Evolutionary conservation across 345 rosid species (phyloP).

Genomic region (Barbarea vulgaris): DNA sequence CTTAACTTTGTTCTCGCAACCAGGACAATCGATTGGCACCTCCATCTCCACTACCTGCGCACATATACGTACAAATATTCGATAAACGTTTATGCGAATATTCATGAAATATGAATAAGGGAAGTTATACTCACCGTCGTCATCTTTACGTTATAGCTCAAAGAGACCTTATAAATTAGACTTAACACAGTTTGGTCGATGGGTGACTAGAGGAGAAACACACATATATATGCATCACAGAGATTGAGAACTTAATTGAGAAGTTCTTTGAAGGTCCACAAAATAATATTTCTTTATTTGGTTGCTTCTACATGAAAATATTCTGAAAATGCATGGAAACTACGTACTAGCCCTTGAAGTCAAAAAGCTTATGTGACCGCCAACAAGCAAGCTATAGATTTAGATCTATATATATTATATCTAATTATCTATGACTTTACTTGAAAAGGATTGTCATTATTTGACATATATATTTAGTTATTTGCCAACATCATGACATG

Average conservation of each 20-base stretch:
- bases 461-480: conserved; percentile 17
- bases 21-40: conserved; percentile 76
- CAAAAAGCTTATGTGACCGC: conserved; percentile 26
- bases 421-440: conserved; percentile 12
- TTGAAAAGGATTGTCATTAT: conserved; percentile 17
- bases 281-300: conserved; percentile 21
- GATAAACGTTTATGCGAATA: background rate
- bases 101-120: background rate
- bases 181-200: conserved; percentile 12
- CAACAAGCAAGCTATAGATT: background rate
- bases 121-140: conserved; percentile 43
- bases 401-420: background rate
- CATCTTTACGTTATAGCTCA: conserved; percentile 19
- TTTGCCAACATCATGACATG: conserved; percentile 26
- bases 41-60: conserved; percentile 63
- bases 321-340: conserved; percentile 34
- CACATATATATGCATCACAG: background rate
- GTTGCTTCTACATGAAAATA: conserved; percentile 22
- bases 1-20: conserved; percentile 64
- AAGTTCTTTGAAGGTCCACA: conserved; percentile 25
- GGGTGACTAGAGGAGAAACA: background rate
- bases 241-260: conserved; percentile 5
- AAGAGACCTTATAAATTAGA: background rate
- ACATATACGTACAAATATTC: background rate
- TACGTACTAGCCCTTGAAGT: conserved; percentile 41